Base-by-base conservation (phyloP, 2,329 filamentous ascomycete species). In the Chaetomiaceae sp. region DNA sequence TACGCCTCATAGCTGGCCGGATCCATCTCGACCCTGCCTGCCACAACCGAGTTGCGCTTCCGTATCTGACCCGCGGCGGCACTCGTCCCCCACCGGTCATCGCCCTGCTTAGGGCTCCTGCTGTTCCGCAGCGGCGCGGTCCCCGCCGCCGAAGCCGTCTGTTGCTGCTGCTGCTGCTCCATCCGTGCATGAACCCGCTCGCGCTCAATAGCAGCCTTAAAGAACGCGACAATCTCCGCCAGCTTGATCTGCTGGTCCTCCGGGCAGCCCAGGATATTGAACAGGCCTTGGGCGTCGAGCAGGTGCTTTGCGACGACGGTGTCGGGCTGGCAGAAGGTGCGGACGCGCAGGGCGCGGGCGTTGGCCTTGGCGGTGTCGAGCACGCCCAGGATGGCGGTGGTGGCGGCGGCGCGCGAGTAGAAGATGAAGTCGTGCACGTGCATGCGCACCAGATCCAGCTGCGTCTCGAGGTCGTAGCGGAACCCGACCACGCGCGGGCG, bases 401-500 rank as follows among this genome's bases (percentile, higher is more conserved):
- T 48, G 1, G 48, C 59, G 45, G 74, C 69, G 9, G 66, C 62
- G 2, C 67, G 67, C 26, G 75, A 74, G 55, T 75, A 73, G 61
- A 81, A 81, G 27, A 69, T 69, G 56, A 81, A 81, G 18, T 73
- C 68, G 9, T 71, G 60, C 22, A 70, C 58, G 52, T 81, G 77
- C 8, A 73, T 58, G 14, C 60, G 57, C 18, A 80, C 60, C 10
- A 81, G 68, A 10, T 78, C 74, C n/a, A 81, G 57, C 61, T 81
- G 78, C 1, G 76, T 79, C 62, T 80, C 76, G 2, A 80, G 60
- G 49, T 81, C 76, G 58, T 77, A 81, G 15, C 75, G 73, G 59
- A 79, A 81, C 11, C 74, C 73, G 18, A 76, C 61, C 8, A 81
- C 76, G 45, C 68, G 70, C 6, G 76, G 75, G 0, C 74, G 74